Evolutionary conservation across 2,329 filamentous ascomycete species (phyloP).

Genomic region (Aspergillus terreus): DNA sequence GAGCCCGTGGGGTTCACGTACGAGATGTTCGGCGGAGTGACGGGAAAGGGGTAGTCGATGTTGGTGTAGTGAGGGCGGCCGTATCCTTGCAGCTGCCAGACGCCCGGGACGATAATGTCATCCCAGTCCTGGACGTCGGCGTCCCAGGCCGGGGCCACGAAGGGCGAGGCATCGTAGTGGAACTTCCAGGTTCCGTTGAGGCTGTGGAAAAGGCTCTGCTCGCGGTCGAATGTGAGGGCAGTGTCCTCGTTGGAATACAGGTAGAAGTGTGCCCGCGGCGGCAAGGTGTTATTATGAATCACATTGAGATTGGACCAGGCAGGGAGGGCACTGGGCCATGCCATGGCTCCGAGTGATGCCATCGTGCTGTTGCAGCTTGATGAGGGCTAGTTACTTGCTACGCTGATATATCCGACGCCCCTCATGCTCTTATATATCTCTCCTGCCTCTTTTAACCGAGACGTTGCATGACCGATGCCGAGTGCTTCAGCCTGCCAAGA

Average conservation of each 20-base stretch:
- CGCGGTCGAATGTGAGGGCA: background rate
- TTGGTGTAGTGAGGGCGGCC: constrained; percentile 68
- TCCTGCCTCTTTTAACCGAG: too few species aligned
- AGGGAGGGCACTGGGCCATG: background rate
- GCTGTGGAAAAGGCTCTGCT: constrained; percentile 1
- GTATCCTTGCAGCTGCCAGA: constrained; percentile 69
- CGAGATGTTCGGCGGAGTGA: constrained; percentile 61
- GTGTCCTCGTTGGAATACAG: background rate
- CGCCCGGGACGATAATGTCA: constrained; percentile 59
- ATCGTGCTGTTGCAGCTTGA: background rate
- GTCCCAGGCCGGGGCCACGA: constrained; percentile 13
- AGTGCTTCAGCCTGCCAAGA: too few species aligned
- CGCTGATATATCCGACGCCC: too few species aligned
- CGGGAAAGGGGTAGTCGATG: constrained; percentile 62
- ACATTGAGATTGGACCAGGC: constrained; percentile 1
- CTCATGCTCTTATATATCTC: too few species aligned
- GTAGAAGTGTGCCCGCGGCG: constrained; percentile 6
- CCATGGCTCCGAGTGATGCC: background rate
- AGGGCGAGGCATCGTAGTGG: constrained; percentile 7
- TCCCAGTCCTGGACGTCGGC: constrained; percentile 4
- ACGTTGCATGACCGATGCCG: too few species aligned
- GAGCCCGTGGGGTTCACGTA: constrained; percentile 63
- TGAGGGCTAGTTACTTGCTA: too few species aligned
- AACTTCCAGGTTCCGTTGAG: constrained; percentile 21
- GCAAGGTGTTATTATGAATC: constrained; percentile 6